Conservation (phyloP, 1,139 yeast species). For the Hyphopichia buzzinii region DNA sequence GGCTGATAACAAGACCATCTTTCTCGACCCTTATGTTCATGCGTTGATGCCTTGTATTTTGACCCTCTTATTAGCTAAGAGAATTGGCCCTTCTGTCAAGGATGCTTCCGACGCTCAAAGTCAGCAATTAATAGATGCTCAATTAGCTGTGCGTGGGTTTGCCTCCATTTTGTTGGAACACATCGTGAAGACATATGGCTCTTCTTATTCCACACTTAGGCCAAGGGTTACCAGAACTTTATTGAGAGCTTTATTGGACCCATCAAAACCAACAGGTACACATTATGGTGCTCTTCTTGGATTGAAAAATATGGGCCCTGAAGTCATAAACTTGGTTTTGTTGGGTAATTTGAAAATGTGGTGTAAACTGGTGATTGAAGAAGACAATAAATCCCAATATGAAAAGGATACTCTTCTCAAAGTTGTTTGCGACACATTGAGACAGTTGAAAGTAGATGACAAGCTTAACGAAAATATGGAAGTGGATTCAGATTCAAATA, state of each 20-base stretch:
- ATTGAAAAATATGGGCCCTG: constrained; percentile 78
- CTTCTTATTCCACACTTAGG: constrained; percentile 82
- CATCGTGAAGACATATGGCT: constrained; percentile 75
- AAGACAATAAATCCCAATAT: constrained; percentile 32
- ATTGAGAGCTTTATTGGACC: constrained; percentile 83
- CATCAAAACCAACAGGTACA: constrained; percentile 76
- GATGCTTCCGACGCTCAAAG: constrained; percentile 29
- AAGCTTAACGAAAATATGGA: constrained; percentile 24
- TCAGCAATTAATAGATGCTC: constrained; percentile 37
- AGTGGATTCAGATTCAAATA: constrained; percentile 27
- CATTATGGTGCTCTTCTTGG: constrained; percentile 92
- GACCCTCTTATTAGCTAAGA: constrained; percentile 83
- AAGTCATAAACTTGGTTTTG: constrained; percentile 80
- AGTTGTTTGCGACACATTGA: constrained; percentile 56
- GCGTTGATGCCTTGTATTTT: constrained; percentile 94
- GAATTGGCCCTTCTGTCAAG: constrained; percentile 63
- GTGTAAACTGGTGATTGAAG: constrained; percentile 56
- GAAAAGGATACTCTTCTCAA: constrained; percentile 48
- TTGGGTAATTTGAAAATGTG: constrained; percentile 84
- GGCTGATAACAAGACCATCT: constrained; percentile 79
- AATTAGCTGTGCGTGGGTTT: constrained; percentile 73
- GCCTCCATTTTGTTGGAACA: constrained; percentile 82
- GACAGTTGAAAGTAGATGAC: constrained; percentile 38
- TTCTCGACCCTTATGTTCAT: constrained; percentile 94
- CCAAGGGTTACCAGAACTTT: constrained; percentile 94